Base-by-base conservation (phyloP, 345 rosid species). In the Eucalyptus pauciflora region DNA sequence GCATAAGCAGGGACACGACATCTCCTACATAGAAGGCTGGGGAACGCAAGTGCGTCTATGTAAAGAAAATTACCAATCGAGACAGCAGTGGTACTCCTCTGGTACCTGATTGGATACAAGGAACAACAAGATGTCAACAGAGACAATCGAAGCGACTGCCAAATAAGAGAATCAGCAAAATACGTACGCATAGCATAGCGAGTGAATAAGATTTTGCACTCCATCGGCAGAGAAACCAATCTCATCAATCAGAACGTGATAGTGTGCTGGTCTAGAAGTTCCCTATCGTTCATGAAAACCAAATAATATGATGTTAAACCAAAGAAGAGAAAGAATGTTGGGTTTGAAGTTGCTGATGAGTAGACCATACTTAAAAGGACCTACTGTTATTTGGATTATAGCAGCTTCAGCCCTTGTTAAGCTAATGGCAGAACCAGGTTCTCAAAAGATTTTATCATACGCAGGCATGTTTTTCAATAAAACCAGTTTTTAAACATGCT, bases 201-300 rank as follows among this genome's bases (percentile, higher is more conserved):
- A 92, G 87, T 95, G 95, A 90, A 96, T 89, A 31, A 97, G 93
- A 89, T 93, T 92, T 92, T 96, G 99, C 92, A 96, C 87, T 25
- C 93, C 90, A 71, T 96, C 95, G 0, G 97, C 94, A 58, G 94
- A 88, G 93, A 97, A 96, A 91, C 99, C 98, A 89, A 96, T 96
- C 91, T 97, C 96, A 91, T 97, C 97, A n/a, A 94, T 89, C 94
- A 96, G 91, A 29, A 96, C 98, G 87, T 95, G 97, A 88, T 96
- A 97, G 89, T 96, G 99, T 22, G 98, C 95, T 2, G 98, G 99
- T 93, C 98, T 93, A 89, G 99, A 95, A 80, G 99, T 97, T 89
- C 98, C 98, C 98, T 94, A 86, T 88, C 33, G 46, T 52, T 18
- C 46, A 76, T 0, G 48, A 41, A 71, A 76, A 46, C 69, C 14